Evolutionary conservation across 176 grass and related monocot species (phyloP).

Genomic region (Musa troglodytarum): DNA sequence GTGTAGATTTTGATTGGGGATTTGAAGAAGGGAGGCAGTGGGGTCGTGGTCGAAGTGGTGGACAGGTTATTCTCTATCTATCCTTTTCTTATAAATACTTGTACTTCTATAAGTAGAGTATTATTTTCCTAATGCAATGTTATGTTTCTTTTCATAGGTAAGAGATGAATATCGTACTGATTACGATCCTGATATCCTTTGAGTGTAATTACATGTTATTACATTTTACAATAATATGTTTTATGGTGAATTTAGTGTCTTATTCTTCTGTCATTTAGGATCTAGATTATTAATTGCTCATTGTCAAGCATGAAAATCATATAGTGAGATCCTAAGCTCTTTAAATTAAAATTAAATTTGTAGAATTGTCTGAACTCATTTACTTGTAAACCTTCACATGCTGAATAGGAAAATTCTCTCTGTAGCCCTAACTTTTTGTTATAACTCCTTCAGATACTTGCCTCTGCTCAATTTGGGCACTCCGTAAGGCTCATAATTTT

Average conservation of each 20-base stretch:
- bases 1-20: slow-evolving; percentile 66
- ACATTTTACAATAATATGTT: neutral
- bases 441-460: neutral
- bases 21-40: slow-evolving; percentile 57
- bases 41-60: slow-evolving; percentile 93
- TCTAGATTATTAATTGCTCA: neutral
- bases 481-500: too few species aligned
- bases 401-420: neutral
- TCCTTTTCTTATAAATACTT: neutral
- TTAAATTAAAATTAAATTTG: neutral
- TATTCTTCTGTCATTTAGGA: neutral
- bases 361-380: neutral
- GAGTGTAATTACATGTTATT: neutral
- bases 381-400: neutral
- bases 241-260: neutral
- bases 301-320: neutral
- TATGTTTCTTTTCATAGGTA: slow-evolving; percentile 32
- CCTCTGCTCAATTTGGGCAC: too few species aligned
- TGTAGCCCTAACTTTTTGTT: neutral
- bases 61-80: slow-evolving; percentile 43
- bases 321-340: neutral
- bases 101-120: neutral
- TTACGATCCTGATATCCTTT: slow-evolving; percentile 83
- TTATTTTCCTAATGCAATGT: neutral
- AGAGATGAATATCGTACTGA: slow-evolving; percentile 97